Base-by-base conservation (phyloP, 2,329 filamentous ascomycete genomes). In the Didymella exigua region DNA sequence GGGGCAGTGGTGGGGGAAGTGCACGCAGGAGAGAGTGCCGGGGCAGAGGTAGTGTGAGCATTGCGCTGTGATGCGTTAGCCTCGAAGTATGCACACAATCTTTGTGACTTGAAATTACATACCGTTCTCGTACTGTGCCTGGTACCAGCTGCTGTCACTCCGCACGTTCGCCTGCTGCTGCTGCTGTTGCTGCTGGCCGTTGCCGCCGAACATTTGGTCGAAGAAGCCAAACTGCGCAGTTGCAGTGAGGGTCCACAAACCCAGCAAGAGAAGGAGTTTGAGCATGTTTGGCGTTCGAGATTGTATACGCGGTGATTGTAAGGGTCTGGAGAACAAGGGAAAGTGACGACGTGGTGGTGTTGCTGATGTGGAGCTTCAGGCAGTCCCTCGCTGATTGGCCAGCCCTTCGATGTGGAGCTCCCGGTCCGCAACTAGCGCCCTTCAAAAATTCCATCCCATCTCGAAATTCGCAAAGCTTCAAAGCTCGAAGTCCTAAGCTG, bases 21-120 rank as follows among this genome's bases (percentile, higher is more conserved):
- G 89, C 6, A 99, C 95, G 79, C 95, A 99, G 30, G 93, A 90
- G 56, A 99, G 84, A 0, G 95, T 98, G 61, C 91, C 91, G 2
- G 95, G 93, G 73, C 95, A 99, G 50, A 99, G 87, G 74, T 97
- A 99, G 66, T 93, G 93, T 68, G 90, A 86, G 81, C 95, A 99
- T 67, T 86, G 83, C n/a, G 92, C 90, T 90, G 50, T 42, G 71
- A 18, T 26, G 41, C 4, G 5, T 55, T 41, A 50, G 50, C 18
- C 41, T 6, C 5, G 23, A 14, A 1, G 1, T n/a, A n/a, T 16
- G 11, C 4, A 16, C 30, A 5, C 14, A n/a, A 5, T 33, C 9
- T 24, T n/a, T 33, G 16, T 14, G 16, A 16, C 1, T 36, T 19
- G 0, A 27, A 19, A n/a, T 1, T 4, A 56, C 78, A 44, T 78